Evolutionary conservation across 305 asterid genomes (phyloP), one percentile per base, ranked within the genome.

Genomic region (Plantago coronopus): DNA sequence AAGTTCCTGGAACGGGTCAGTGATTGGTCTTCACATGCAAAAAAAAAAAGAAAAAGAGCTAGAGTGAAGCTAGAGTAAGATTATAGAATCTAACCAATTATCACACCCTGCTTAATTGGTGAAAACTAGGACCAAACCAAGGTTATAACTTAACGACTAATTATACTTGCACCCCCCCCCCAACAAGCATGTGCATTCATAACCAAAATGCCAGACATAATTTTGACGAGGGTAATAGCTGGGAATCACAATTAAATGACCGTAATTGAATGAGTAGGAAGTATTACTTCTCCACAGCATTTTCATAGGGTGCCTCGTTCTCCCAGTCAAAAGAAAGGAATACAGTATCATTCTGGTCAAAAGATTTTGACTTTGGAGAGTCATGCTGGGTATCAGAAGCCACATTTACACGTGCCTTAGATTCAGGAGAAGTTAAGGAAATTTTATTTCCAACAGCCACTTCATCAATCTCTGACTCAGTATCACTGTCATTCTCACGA

Each of bases 291-390:
- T 87, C 95, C 62, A 89, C 95, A 55, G 97, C 95, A 78, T 81
- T 87, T 74, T 85, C 99, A 74, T 78, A 87, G 57, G 97, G 96
- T 51, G 84, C 91, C 81, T 93, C 96, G 77, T 85, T 87, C 77
- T 89, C 97, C 89, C 94, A 85, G 69, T 89, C 97, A 74, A 93
- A 89, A 42, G 99, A 87, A 74, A 93, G 86, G 80, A 83, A 83
- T 68, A 87, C 88, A 15, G 88, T 78, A 59, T 69, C 59, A 73
- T 82, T 89, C 60, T 59, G 74, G 61, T 78, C 91, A 68, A 83
- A 70, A 72, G 71, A 65, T 78, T 72, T 81, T 48, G 86, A 65
- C 69, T 71, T 81, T 42, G 84, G 83, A 64, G 91, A 78, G 69
- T 81, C 91, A 62, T 63, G 87, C 90, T 84, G 74, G 49, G 77